These are phyloP conservation scores for Botrytis cinerea DNA, from an alignment of 2,329 filamentous ascomycete species.

Conservation along the genomic window DNA sequence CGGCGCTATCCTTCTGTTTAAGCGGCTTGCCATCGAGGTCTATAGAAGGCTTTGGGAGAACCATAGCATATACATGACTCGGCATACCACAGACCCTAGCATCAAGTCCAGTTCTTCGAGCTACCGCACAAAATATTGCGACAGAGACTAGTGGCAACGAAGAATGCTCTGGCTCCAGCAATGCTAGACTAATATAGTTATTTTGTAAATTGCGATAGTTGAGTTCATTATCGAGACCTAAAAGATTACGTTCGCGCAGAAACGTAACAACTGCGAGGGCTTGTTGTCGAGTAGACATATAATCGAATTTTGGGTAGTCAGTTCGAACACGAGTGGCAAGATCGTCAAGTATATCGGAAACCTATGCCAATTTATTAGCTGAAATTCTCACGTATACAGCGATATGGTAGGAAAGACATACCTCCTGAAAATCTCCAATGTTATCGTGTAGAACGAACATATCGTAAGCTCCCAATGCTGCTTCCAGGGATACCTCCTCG, in stretches of 20 bases:
- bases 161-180: constrained; percentile 71
- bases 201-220: constrained; percentile 82
- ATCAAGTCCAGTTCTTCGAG: constrained; percentile 70
- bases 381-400: background rate
- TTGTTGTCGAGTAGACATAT: constrained; percentile 63
- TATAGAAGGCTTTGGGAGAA: constrained; percentile 61
- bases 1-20: constrained; percentile 44
- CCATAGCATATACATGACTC: constrained; percentile 80
- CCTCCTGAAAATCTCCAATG: constrained; percentile 72
- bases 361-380: constrained; percentile 47
- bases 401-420: constrained; percentile 32
- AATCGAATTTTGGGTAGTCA: constrained; percentile 54
- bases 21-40: constrained; percentile 57
- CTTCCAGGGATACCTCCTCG: constrained; percentile 64
- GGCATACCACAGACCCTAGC: constrained; percentile 81
- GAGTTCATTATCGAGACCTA: constrained; percentile 64
- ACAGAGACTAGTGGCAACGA: constrained; percentile 85
- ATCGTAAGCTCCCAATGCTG: constrained; percentile 79
- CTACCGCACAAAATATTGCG: constrained; percentile 82
- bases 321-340: constrained; percentile 59
- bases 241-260: constrained; percentile 67
- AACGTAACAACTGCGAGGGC: constrained; percentile 69
- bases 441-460: constrained; percentile 80
- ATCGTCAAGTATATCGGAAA: constrained; percentile 63
- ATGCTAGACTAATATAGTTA: constrained; percentile 80